Base-by-base conservation (phyloP, 2,329 filamentous ascomycete genomes). In the Colletotrichum sp. region DNA sequence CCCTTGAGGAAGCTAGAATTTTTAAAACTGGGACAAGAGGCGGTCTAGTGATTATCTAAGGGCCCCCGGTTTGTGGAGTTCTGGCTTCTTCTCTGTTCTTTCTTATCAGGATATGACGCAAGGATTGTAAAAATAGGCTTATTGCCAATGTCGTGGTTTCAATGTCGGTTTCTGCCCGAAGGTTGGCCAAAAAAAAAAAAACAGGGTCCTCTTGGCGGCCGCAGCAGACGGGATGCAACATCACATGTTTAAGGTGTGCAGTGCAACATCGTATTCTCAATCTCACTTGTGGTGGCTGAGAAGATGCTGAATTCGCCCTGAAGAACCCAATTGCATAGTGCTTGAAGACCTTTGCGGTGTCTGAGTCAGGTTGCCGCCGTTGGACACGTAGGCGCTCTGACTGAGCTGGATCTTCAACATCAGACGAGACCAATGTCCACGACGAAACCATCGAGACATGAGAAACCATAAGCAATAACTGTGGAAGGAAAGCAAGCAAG, bases 21-120 rank as follows among this genome's bases (percentile, higher is more conserved):
- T 61, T 67, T 52, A n/a, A 25, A 57, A 52, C 69, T 36, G 39
- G 61, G 44, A 71, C 30, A 52, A 68, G 48, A 61, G 55, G 64
- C 70, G 64, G 64, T 72, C 70, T 68, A 61, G 70, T 52, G 44
- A 52, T 52, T 52, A 52, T 52, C 44, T 52, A 52, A 52, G n/a
- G 11, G 44, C 44, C 44, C 44, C 44, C 44, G 44, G 44, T 52
- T 13, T 52, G 44, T 52, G 44, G 44, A 52, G 44, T 52, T 52
- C 44, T 52, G 44, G 44, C 44, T 52, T 52, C 44, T 52, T 52
- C 44, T 52, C 39, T 52, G 6, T 52, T 52, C n/a, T 52, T 22
- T 52, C 44, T 52, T 52, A 52, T 52, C 44, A 52, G 44, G 44
- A 52, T 52, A 52, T 52, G 44, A 52, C 44, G 44, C 44, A 52